Conservation (phyloP, 1,139 yeast species). For the Diutina catenulata region DNA sequence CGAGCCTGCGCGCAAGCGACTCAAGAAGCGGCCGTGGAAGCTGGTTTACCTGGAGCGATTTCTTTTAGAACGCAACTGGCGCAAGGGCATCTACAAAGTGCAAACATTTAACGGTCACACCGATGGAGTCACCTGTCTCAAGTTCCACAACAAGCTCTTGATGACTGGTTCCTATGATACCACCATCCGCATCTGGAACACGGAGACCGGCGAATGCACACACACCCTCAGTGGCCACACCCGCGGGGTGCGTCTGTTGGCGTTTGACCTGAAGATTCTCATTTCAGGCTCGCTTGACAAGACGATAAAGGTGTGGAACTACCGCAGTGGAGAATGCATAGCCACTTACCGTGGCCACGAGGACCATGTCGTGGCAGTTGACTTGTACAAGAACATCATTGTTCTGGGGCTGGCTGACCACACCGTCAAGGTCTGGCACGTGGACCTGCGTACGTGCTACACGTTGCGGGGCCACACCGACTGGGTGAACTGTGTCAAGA, state of each 20-base stretch:
- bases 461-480: conserved; percentile 89
- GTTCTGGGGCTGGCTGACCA: conserved; percentile 91
- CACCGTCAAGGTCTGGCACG: conserved; percentile 94
- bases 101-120: conserved; percentile 72
- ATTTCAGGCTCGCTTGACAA: conserved; percentile 88
- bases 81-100: conserved; percentile 61
- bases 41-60: conserved; percentile 85
- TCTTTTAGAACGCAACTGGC: conserved; percentile 88
- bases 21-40: conserved; percentile 74
- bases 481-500: conserved; percentile 83
- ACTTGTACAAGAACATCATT: conserved; percentile 66
- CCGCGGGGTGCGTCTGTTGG: conserved; percentile 73
- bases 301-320: conserved; percentile 92
- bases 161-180: conserved; percentile 91
- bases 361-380: conserved; percentile 75
- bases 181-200: conserved; percentile 82
- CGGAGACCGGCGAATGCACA: conserved; percentile 66
- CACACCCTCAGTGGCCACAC: conserved; percentile 73
- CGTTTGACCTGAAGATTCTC: conserved; percentile 77
- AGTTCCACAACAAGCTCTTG: conserved; percentile 65
- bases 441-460: conserved; percentile 82
- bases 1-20: conserved; percentile 3
- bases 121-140: conserved; percentile 79
- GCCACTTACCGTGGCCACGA: conserved; percentile 91
- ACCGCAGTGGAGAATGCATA: conserved; percentile 85